Evolutionary conservation across 768 basidiomycete genomes (phyloP).

Genomic region (Myochromella boudieri): DNA sequence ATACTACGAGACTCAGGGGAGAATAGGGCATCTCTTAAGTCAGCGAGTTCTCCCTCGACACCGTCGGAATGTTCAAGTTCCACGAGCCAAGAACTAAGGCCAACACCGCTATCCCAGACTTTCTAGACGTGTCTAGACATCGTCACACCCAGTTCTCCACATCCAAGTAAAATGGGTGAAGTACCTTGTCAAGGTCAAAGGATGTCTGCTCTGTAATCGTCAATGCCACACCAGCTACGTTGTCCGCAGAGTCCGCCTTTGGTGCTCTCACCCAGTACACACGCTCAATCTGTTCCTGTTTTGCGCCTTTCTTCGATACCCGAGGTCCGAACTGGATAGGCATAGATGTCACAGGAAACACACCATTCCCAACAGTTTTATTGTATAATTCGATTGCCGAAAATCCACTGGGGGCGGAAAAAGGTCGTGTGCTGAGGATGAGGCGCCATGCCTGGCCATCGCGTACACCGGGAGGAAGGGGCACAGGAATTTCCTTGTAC

Average conservation of each 20-base stretch:
- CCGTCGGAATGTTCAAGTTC: conserved; percentile 23
- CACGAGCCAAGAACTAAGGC: conserved; percentile 77
- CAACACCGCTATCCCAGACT: conserved; percentile 95
- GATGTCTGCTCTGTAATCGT: conserved; percentile 77
- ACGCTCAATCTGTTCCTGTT: conserved; percentile 71
- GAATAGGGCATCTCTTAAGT: conserved; percentile 39
- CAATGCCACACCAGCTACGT: too few species aligned
- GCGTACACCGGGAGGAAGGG: conserved; percentile 52
- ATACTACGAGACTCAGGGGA: conserved; percentile 38
- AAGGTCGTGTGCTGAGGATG: conserved; percentile 45
- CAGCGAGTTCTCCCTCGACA: conserved; percentile 8
- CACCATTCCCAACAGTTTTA: conserved; percentile 37
- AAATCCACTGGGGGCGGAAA: conserved; percentile 15
- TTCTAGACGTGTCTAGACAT: conserved; percentile 57
- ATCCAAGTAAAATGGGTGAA: not conserved
- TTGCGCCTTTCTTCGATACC: conserved; percentile 32
- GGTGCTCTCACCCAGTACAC: conserved; percentile 41
- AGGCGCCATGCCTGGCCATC: conserved; percentile 68
- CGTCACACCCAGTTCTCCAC: conserved; percentile 20
- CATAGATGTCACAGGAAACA: conserved; percentile 69
- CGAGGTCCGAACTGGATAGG: conserved; percentile 48
- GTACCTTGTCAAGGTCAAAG: conserved; percentile 91
- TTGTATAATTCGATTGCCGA: conserved; percentile 43
- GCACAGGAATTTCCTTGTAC: conserved; percentile 75
- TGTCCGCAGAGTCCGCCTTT: conserved; percentile 18